Conservation (phyloP, 2,329 filamentous ascomycete species). For the Trichophyton mentagrophytes region DNA sequence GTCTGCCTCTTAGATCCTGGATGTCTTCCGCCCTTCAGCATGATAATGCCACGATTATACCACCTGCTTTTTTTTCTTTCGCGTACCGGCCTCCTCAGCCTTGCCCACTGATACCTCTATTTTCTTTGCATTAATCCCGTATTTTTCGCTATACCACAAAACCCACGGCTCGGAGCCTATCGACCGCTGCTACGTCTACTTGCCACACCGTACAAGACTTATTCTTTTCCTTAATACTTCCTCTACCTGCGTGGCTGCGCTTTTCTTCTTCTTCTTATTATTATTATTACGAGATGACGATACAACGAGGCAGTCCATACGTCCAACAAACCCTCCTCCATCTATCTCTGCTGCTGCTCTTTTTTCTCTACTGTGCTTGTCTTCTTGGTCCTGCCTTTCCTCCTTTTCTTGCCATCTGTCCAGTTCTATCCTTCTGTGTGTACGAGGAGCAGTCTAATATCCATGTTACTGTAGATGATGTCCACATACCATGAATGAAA, state of each 20-base stretch:
- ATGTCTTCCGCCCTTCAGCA: background rate
- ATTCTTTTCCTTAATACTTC: background rate
- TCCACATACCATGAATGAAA: background rate
- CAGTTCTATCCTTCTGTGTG: conserved; percentile 6
- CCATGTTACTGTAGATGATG: background rate
- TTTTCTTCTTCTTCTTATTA: too few relatives aligned
- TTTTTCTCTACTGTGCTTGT: background rate
- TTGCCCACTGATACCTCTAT: background rate
- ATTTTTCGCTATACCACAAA: background rate
- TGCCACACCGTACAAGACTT: too few relatives aligned
- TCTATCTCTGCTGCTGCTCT: background rate
- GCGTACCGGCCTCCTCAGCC: background rate
- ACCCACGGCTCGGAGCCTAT: background rate
- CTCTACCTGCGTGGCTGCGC: background rate
- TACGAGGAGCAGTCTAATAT: background rate
- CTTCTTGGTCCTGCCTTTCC: background rate
- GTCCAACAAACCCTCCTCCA: background rate
- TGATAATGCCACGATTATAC: background rate
- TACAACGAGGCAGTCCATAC: background rate
- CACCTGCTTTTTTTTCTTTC: background rate
- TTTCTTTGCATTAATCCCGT: background rate
- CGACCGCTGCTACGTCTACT: background rate
- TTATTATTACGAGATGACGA: background rate
- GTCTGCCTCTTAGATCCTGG: background rate
- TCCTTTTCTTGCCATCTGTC: background rate